Conservation (phyloP, 2,329 filamentous ascomycete genomes). For the Trichoderma polysporum region DNA sequence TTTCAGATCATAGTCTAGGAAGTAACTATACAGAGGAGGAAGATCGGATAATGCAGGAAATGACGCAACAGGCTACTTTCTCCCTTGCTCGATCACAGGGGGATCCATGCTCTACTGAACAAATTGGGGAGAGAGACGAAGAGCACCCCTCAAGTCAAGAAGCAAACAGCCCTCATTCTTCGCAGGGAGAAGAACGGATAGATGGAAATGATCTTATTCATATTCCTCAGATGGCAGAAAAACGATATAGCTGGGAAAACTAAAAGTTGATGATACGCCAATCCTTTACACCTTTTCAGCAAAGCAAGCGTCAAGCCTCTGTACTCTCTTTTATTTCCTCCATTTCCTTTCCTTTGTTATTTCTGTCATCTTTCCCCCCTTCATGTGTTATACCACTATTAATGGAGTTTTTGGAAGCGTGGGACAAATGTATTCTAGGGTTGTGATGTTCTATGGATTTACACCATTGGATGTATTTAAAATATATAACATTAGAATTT, state of each 20-base stretch:
- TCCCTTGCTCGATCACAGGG: slow-evolving; percentile 13
- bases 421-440: not conserved
- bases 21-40: slow-evolving; percentile 60
- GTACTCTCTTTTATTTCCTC: not conserved
- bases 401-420: slow-evolving; percentile 4
- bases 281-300: not conserved
- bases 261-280: not conserved
- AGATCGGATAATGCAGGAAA: slow-evolving; percentile 37
- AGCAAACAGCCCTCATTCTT: slow-evolving; percentile 18
- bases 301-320: not conserved
- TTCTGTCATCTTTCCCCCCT: not conserved
- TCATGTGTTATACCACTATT: not conserved
- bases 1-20: slow-evolving; percentile 45
- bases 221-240: slow-evolving; percentile 50
- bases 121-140: slow-evolving; percentile 14
- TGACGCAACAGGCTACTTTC: slow-evolving; percentile 29
- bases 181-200: slow-evolving; percentile 43
- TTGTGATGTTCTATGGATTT: not conserved
- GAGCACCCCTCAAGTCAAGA: not conserved
- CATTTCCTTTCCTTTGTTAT: not conserved
- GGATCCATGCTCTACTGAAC: not conserved
- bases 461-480: not conserved
- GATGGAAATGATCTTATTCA: slow-evolving; percentile 49
- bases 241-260: slow-evolving; percentile 54
- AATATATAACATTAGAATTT: not conserved